phyloP scores from a whole-genome alignment of 257 asterid species.

The Fraxinus pennsylvanica region DNA sequence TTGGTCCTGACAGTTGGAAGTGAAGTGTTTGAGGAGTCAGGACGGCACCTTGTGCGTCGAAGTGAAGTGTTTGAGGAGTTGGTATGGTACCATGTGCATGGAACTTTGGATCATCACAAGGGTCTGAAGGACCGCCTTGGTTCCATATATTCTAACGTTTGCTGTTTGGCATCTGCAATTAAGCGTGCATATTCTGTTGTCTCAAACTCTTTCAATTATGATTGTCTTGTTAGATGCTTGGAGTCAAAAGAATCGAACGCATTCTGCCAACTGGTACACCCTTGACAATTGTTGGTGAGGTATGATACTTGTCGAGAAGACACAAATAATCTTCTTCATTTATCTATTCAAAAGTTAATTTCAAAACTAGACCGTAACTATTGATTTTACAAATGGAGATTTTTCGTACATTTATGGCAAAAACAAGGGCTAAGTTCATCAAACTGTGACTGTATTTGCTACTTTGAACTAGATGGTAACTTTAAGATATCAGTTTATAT shows the following conservation, averaged over 20 bases:
- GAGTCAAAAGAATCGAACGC: slow-evolving; percentile 95
- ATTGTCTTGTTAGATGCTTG: slow-evolving; percentile 74
- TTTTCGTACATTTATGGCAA: background rate
- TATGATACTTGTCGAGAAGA: slow-evolving; percentile 37
- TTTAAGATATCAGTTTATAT: background rate
- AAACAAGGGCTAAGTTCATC: background rate
- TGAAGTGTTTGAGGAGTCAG: slow-evolving; percentile 93
- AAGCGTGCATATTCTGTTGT: slow-evolving; percentile 8
- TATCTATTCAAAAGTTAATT: slow-evolving; percentile 5
- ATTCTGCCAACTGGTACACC: slow-evolving; percentile 94
- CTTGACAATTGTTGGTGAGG: slow-evolving; percentile 98
- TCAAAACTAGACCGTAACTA: background rate
- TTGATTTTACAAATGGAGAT: background rate
- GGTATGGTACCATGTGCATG: slow-evolving; percentile 87
- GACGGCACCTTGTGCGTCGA: slow-evolving; percentile 60
- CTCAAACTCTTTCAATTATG: slow-evolving; percentile 20
- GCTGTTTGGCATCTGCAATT: slow-evolving; percentile 3
- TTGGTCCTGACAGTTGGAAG: slow-evolving; percentile 87
- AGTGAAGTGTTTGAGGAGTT: slow-evolving; percentile 97
- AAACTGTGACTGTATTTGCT: background rate
- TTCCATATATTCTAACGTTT: slow-evolving; percentile 11
- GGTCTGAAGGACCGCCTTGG: slow-evolving; percentile 76
- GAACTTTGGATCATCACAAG: slow-evolving; percentile 89
- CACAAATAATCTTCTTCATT: background rate
- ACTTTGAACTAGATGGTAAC: background rate